Evolutionary conservation across 345 rosid genomes (phyloP).

Genomic region (Citrus unshiu): DNA sequence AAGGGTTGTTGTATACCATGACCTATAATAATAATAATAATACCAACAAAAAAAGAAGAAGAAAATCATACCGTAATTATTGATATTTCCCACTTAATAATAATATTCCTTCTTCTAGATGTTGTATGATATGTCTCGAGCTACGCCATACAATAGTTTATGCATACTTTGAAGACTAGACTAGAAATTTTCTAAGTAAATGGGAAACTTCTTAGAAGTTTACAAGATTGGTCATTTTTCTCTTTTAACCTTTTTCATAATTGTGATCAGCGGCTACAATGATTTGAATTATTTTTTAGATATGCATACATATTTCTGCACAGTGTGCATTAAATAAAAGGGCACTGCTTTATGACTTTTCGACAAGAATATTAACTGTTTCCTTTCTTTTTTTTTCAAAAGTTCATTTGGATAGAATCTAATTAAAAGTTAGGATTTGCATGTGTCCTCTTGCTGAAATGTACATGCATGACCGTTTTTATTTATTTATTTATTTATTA

Average conservation of each 20-base stretch:
- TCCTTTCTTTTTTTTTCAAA: background rate
- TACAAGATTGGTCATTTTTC: background rate
- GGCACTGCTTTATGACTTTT: background rate
- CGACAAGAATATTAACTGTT: background rate
- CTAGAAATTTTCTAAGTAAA: background rate
- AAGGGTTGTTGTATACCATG: too few species aligned
- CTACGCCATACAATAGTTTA: background rate
- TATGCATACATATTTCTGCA: too few species aligned
- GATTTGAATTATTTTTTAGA: background rate
- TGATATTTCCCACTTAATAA: background rate
- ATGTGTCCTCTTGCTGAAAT: background rate
- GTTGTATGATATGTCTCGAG: background rate
- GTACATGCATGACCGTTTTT: background rate
- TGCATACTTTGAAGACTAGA: background rate
- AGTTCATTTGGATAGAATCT: background rate
- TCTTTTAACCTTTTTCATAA: background rate
- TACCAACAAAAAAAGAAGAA: too few species aligned
- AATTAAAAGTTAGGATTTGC: background rate
- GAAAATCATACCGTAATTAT: background rate
- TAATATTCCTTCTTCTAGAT: background rate
- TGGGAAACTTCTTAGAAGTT: slow-evolving; percentile 14
- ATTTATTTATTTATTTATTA: too few species aligned
- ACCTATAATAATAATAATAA: too few species aligned
- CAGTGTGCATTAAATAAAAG: background rate
- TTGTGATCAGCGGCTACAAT: background rate